Evolutionary conservation across 1,284 basidiomycete genomes (phyloP), one percentile per base, ranked within the genome.

Genomic region (Boletus semigastroideus): DNA sequence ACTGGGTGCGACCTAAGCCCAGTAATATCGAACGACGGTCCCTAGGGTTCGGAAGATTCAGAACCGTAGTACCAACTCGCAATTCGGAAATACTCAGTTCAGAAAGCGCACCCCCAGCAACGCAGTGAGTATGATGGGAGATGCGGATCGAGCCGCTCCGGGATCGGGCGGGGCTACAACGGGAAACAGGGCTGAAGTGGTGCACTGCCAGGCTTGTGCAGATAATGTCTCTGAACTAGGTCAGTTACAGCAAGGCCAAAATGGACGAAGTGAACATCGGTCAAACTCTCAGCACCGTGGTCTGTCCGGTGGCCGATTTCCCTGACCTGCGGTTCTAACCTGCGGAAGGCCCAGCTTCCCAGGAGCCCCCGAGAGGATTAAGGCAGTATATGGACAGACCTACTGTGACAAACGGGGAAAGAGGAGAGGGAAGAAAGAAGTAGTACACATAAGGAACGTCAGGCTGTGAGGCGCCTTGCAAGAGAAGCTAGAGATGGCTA

Each of bases 351-450:
- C 14, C 36, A 16, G 9, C 28, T 22, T 34, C 37, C 14, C 28
- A 19, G 27, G 17, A 37, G 16, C 42, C 42, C 49, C 59, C 51
- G 4, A 48, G 27, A 39, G 46, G 42, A 64, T 54, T 65, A 68
- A 49, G 62, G 65, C 61, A 56, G 51, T 63, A 54, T 68, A 68
- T 58, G 46, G 5, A 68, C 61, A 59, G 49, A 56, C 49, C 60
- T 65, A 64, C 52, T 63, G 60, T 61, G 62, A 68, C 62, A 63
- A 17, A 28, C 28, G 46, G 42, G 48, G 17, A 42, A 8, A n/a
- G 6, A 42, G 45, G 37, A 42, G 38, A 44, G 36, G 33, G 42
- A 46, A 36, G 33, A 11, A 27, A 13, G 31, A 20, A n/a, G 16
- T 46, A 40, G 49, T 28, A 51, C 40, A 60, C 12, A 44, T 16